Evolutionary conservation across 345 rosid species (phyloP), one percentile per base, ranked within the genome.

Genomic region (Tarenaya hassleriana): DNA sequence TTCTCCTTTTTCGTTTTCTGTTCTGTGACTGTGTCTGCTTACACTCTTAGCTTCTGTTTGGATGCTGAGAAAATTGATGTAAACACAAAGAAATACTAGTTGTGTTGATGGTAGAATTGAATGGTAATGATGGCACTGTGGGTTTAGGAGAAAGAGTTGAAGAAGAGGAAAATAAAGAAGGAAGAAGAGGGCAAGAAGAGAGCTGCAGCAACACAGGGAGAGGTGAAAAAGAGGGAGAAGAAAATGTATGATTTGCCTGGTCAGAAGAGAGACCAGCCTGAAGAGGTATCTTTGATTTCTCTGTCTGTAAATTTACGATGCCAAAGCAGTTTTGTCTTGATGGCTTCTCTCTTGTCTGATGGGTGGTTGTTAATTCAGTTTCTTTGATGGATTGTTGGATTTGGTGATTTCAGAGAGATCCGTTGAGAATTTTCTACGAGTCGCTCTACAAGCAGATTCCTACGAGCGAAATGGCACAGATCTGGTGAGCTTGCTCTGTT

Each of bases 391-490:
- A 8, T 56, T 54, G 59, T 15, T 38, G 61, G 21, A 13, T 52
- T 52, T 50, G 58, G 67, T 12, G 42, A 59, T 69, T 75, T 63
- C 86, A 92, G 99, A 88, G 99, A 84, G 99, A 92, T 41, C 78
- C 99, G 5, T 69, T 88, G 45, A 80, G 97, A 80, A 78, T 92
- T 58, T 92, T 88, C 63, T 83, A 88, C 14, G 98, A 92, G 67
- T 58, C 97, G 1, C 73, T 92, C 49, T 73, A 74, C 64, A 44
- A 85, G 72, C 95, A 92, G 69, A 43, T 75, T 58, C 95, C 99
- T 3, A 56, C 57, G 3, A 85, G 99, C 29, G 91, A 85, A 65
- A 88, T 92, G 97, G 94, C 99, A 7, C 88, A 88, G 69, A 50
- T 88, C 73, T 92, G 97, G 95, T 88, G 69, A 88, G 85, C 14